Conservation (phyloP, 148 eudicot genomes). For the Pharnaceum exiguum region DNA sequence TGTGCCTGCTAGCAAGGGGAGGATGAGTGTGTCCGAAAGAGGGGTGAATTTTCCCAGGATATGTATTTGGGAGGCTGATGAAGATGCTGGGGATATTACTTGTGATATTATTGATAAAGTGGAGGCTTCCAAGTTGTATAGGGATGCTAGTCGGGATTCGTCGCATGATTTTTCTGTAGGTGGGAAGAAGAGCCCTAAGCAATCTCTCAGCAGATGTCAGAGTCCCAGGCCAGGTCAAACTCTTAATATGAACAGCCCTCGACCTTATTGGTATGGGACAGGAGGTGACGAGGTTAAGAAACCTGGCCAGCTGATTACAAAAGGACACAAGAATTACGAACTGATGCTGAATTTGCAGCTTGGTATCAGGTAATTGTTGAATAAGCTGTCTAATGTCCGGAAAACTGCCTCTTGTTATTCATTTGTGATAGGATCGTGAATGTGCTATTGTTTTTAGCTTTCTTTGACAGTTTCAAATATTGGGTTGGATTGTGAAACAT, state of each 20-base stretch:
- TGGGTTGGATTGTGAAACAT: slow-evolving; percentile 7
- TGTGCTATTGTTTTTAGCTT: neutral
- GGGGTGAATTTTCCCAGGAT: slow-evolving; percentile 44
- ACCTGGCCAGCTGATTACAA: slow-evolving; percentile 43
- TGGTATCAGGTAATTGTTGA: slow-evolving; percentile 49
- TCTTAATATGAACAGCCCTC: slow-evolving; percentile 10
- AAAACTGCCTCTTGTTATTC: neutral
- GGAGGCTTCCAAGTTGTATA: slow-evolving; percentile 34
- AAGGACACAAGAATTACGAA: slow-evolving; percentile 61
- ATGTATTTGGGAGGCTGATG: slow-evolving; percentile 51
- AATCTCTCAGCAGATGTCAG: slow-evolving; percentile 8
- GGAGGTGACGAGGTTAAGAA: slow-evolving; percentile 44
- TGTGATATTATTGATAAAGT: slow-evolving; percentile 41
- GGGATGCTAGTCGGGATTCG: slow-evolving; percentile 22
- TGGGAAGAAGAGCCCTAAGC: slow-evolving; percentile 19
- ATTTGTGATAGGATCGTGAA: neutral
- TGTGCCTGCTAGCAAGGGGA: slow-evolving; percentile 5
- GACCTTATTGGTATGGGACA: slow-evolving; percentile 41
- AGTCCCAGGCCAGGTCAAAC: slow-evolving; percentile 18
- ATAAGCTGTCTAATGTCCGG: neutral
- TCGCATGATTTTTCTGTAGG: neutral
- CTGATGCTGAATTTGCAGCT: slow-evolving; percentile 71
- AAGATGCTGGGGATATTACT: slow-evolving; percentile 44
- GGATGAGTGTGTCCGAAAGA: slow-evolving; percentile 30
- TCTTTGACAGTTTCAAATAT: slow-evolving; percentile 7